These are phyloP conservation scores for Elsinoe australis DNA, from an alignment of 2,329 filamentous ascomycete genomes.

Conservation along the genomic window DNA sequence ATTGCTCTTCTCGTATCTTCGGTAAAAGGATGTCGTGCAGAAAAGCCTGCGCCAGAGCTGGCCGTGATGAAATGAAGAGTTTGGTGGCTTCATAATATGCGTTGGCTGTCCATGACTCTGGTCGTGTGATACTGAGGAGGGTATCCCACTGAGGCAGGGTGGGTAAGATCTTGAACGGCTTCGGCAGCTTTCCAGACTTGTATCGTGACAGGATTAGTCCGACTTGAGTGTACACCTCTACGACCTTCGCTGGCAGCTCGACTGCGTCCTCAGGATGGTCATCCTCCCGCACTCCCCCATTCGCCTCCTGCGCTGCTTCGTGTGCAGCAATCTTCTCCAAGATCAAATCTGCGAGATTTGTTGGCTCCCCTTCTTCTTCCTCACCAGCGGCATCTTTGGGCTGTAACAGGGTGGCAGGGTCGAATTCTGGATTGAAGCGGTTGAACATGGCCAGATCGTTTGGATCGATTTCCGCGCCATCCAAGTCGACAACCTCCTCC, in stretches of 20 bases:
- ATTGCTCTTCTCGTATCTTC: conserved; percentile 86
- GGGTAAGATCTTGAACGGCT: conserved; percentile 94
- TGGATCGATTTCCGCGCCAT: conserved; percentile 71
- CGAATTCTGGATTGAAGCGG: conserved; percentile 71
- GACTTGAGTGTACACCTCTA: conserved; percentile 91
- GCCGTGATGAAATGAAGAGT: conserved; percentile 82
- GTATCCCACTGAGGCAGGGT: conserved; percentile 89
- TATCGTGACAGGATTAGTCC: conserved; percentile 84
- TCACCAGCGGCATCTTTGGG: conserved; percentile 48
- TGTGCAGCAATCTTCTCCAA: conserved; percentile 88
- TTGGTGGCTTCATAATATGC: conserved; percentile 82
- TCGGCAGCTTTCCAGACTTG: conserved; percentile 92
- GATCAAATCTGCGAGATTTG: conserved; percentile 87
- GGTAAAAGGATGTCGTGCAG: conserved; percentile 81
- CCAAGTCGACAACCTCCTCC: conserved; percentile 59
- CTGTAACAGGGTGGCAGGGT: conserved; percentile 62
- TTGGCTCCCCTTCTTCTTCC: conserved; percentile 39
- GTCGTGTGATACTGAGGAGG: conserved; percentile 74
- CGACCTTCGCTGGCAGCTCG: conserved; percentile 80
- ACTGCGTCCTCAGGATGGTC: conserved; percentile 67
- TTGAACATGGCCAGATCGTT: conserved; percentile 85
- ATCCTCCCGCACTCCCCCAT: conserved; percentile 43
- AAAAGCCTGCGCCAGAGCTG: conserved; percentile 72
- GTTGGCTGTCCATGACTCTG: conserved; percentile 70
- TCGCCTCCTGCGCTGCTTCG: conserved; percentile 57